Evolutionary conservation across 345 rosid species (phyloP), one percentile per base, ranked within the genome.

Genomic region (Combretum micranthum): DNA sequence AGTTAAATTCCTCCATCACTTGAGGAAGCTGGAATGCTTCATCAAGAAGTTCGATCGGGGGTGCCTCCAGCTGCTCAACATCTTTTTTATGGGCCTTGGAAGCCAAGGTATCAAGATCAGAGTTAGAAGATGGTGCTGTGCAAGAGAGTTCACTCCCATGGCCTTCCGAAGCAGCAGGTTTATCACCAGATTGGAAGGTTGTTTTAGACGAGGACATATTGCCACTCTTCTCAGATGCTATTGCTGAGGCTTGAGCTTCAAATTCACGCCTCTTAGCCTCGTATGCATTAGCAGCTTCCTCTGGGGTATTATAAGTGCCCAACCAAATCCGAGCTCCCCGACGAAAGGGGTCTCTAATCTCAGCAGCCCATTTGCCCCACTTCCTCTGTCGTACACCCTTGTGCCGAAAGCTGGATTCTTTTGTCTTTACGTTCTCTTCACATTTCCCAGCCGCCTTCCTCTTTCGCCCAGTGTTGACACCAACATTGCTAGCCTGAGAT

Each of bases 351-450:
- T 89, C 77, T 4, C 75, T 58, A 52, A 89, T 85, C 72, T 87
- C 96, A 42, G 99, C 97, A n/a, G 92, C 88, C 91, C 88, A 89
- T 57, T 75, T 93, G 0, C 99, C 99, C 87, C 97, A 93, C 56
- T 78, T 82, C 53, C 99, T 72, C 56, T 68, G 92, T 66, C 99
- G 72, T 45, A 89, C 86, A 32, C 99, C 99, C 48, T 55, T 65
- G 56, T 51, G 37, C 8, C 59, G 65, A 44, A 68, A 46, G 25
- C 50, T 49, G 7, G 52, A 61, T 1, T 44, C 51, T 18, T 37
- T 65, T 20, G 50, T 62, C 72, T 14, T 66, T 19, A 26, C 17
- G 14, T 21, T 20, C 18, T 15, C 63, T 5, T 21, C 50, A 59
- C 64, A 56, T 65, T 55, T 69, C 14, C 50, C n/a, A 55, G 45